phyloP scores from a whole-genome alignment of 192 early-diverging fungal species.

The Tieghemiomyces parasiticus region DNA sequence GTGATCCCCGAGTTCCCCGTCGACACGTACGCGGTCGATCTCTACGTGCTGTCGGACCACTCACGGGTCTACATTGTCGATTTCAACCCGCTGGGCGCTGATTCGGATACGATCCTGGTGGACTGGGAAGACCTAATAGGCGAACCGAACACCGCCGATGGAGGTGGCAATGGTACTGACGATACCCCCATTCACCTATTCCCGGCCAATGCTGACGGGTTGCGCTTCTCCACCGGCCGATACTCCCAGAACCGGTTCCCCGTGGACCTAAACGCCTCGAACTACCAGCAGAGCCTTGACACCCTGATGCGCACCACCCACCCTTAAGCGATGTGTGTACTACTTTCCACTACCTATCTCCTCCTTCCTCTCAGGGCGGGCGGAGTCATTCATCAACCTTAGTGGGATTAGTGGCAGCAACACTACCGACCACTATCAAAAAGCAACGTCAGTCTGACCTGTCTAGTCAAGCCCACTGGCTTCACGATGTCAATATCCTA shows the following conservation, averaged over 20 bases:
- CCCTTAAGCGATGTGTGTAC: too few species aligned
- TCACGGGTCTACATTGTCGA: conserved; percentile 65
- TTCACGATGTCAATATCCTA: too few species aligned
- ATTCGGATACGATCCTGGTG: conserved; percentile 74
- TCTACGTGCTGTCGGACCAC: conserved; percentile 52
- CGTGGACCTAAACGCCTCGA: conserved; percentile 19
- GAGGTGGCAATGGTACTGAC: background rate
- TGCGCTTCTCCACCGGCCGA: conserved; percentile 21
- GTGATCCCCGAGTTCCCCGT: conserved; percentile 47
- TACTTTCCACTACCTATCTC: too few species aligned
- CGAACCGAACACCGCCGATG: background rate
- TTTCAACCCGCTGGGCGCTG: conserved; percentile 74
- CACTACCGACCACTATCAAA: too few species aligned
- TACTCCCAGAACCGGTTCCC: conserved; percentile 28
- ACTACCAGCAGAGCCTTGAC: conserved; percentile 17
- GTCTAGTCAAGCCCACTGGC: too few species aligned
- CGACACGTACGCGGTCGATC: conserved; percentile 74
- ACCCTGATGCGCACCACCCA: conserved; percentile 10
- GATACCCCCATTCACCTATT: conserved; percentile 14
- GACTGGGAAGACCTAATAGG: conserved; percentile 47
- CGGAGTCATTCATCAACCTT: too few species aligned
- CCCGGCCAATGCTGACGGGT: conserved; percentile 19
- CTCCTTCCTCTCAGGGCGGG: too few species aligned
- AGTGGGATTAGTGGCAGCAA: too few species aligned
- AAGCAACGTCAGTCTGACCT: too few species aligned